Percentiles rank a stretch among this genome's conserved stretches.
Conservation (phyloP, 140 eudicot genomes). For the Anethum foeniculum region DNA sequence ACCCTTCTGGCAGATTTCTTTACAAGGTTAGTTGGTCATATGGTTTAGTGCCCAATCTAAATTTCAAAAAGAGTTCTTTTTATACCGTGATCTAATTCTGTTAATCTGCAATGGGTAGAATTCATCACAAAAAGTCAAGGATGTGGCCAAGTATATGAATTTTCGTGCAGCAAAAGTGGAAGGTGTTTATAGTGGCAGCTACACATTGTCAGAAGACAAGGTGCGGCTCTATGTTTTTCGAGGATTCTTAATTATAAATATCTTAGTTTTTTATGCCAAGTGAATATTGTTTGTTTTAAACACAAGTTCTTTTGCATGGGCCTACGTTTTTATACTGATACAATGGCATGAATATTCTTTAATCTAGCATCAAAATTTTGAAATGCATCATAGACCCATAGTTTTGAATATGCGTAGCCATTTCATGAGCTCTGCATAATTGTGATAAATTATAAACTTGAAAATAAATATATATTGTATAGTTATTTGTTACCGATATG, state of each 20-base stretch:
- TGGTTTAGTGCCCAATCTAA: slow-evolving; percentile 14
- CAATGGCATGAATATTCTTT: background rate
- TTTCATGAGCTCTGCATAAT: background rate
- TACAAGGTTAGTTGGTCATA: slow-evolving; percentile 53
- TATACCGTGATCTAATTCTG: slow-evolving; percentile 18
- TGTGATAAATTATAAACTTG: background rate
- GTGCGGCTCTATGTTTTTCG: slow-evolving; percentile 24
- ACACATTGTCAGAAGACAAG: slow-evolving; percentile 85
- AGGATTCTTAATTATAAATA: background rate
- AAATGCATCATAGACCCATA: background rate
- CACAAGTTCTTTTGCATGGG: background rate
- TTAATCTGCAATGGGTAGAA: slow-evolving; percentile 41
- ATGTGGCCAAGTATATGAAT: slow-evolving; percentile 73
- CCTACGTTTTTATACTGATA: background rate
- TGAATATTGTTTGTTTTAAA: background rate
- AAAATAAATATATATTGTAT: background rate
- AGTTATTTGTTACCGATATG: background rate
- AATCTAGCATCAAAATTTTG: background rate
- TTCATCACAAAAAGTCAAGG: slow-evolving; percentile 79
- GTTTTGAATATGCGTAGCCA: background rate
- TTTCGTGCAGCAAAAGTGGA: slow-evolving; percentile 64
- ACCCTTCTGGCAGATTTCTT: slow-evolving; percentile 90
- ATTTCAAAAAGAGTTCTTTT: background rate
- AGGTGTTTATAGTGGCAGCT: slow-evolving; percentile 72
- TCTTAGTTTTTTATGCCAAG: background rate